Evolutionary conservation across 169 alveolate species (phyloP).

Genomic region (Neospora caninum): DNA sequence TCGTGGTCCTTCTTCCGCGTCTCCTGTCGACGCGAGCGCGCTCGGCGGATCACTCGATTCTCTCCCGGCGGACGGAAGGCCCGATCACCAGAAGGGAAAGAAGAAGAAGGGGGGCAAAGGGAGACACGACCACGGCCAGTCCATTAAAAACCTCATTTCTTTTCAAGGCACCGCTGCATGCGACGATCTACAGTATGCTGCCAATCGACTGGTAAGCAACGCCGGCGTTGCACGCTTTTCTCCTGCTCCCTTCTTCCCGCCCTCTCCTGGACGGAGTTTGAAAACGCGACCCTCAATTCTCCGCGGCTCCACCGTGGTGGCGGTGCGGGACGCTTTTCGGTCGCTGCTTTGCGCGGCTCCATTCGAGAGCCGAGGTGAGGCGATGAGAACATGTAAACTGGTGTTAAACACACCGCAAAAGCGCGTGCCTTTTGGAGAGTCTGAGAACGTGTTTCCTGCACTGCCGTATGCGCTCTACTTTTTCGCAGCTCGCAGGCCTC

Average conservation of each 20-base stretch:
- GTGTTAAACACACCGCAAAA: too few species aligned
- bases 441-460: too few species aligned
- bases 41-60: background rate
- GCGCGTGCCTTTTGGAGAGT: too few species aligned
- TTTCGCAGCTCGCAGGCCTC: slow-evolving; percentile 11
- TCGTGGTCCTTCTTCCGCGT: background rate
- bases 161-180: background rate
- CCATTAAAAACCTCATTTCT: background rate
- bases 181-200: slow-evolving; percentile 19
- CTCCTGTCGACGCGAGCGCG: background rate
- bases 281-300: too few species aligned
- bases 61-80: background rate
- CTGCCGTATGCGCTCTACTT: background rate
- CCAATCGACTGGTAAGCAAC: slow-evolving; percentile 5
- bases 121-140: background rate
- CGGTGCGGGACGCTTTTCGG: too few species aligned
- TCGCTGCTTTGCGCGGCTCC: too few species aligned
- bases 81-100: background rate
- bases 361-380: too few species aligned
- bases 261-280: too few species aligned
- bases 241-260: too few species aligned
- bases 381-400: too few species aligned
- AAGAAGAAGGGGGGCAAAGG: background rate
- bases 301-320: too few species aligned
- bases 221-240: too few species aligned